Base-by-base conservation (phyloP, 805 yeast genomes). In the Yamadazyma kitorensis region DNA sequence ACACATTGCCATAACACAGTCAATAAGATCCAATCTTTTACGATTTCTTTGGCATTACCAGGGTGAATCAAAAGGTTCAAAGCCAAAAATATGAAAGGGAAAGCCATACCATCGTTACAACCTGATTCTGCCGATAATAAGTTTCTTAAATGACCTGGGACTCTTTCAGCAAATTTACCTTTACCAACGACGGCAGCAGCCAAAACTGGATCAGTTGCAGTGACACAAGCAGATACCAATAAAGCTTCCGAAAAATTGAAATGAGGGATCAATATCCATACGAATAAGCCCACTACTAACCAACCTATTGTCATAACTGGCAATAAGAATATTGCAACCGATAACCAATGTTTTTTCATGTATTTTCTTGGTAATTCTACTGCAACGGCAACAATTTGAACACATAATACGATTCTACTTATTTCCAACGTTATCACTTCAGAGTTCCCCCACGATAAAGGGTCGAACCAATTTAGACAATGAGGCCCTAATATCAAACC, bases 181-280 rank as follows among this genome's bases (percentile, higher is more conserved):
- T 85, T 88, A 57, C 96, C 95, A 8, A 88, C 96, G 24, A 88
- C 95, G 2, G 96, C 95, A 12, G 95, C 93, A 2, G 96, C 96
- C 51, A 88, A 70, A 26, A 88, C 93, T 5, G 97, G 97, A 61
- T 88, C 97, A 0, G 97, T 89, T 2, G 96, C 96, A 0, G 96
- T 89, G 29, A 88, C 80, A 55, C 96, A 87, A 2, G 95, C 96
- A 20, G 89, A 75, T 1, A 88, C 78, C 30, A 82, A 69, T 22
- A 88, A 69, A 2, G 86, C 80, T 31, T 80, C 85, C 14, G 84
- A 57, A 64, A 88, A 86, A 36, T 74, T 64, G 38, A 88, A 67
- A 6, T 80, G 75, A 1, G 93, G 91, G 22, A 89, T 79, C 19
- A 89, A 61, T 16, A 73, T 70, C 84, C 88, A 89, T 25, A 86